These are phyloP conservation scores for Vairimorpha ceranae DNA, from an alignment of 371 early-diverging fungal genomes.

Conservation along the genomic window DNA sequence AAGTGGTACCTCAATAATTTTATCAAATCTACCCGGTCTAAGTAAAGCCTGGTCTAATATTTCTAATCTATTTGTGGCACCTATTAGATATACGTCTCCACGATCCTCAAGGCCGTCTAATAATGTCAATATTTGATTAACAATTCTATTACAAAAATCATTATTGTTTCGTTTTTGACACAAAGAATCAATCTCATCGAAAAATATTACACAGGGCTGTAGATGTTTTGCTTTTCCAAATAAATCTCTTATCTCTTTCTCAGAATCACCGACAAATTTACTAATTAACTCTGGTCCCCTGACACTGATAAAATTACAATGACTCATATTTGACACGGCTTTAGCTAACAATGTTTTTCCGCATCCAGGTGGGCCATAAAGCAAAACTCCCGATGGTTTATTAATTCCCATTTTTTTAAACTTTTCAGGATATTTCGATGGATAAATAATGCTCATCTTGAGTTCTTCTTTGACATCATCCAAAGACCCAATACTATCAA, in stretches of 20 bases:
- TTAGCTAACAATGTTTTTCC: conserved; percentile 97
- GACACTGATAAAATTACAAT: conserved; percentile 91
- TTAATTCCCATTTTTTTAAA: conserved; percentile 82
- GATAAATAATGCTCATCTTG: conserved; percentile 85
- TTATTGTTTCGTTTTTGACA: conserved; percentile 67
- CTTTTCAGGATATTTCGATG: conserved; percentile 77
- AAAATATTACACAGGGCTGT: conserved; percentile 77
- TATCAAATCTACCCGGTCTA: conserved; percentile 94
- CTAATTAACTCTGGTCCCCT: conserved; percentile 96
- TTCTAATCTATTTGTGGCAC: conserved; percentile 94
- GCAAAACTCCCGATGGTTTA: conserved; percentile 81
- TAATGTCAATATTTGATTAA: conserved; percentile 91
- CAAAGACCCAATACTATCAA: conserved; percentile 62
- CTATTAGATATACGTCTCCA: conserved; percentile 73
- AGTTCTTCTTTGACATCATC: conserved; percentile 64
- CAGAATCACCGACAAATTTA: conserved; percentile 99
- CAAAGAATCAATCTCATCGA: conserved; percentile 98
- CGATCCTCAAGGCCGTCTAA: conserved; percentile 82
- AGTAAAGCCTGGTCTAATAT: conserved; percentile 89
- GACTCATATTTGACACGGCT: conserved; percentile 84
- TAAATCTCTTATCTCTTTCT: conserved; percentile 86
- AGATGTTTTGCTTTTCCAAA: conserved; percentile 86
- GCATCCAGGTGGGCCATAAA: conserved; percentile 98
- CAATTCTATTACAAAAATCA: conserved; percentile 71
- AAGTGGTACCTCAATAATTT: conserved; percentile 80